Conservation (phyloP, 768 basidiomycete species). For the Cantharellus cinnabarinus region DNA sequence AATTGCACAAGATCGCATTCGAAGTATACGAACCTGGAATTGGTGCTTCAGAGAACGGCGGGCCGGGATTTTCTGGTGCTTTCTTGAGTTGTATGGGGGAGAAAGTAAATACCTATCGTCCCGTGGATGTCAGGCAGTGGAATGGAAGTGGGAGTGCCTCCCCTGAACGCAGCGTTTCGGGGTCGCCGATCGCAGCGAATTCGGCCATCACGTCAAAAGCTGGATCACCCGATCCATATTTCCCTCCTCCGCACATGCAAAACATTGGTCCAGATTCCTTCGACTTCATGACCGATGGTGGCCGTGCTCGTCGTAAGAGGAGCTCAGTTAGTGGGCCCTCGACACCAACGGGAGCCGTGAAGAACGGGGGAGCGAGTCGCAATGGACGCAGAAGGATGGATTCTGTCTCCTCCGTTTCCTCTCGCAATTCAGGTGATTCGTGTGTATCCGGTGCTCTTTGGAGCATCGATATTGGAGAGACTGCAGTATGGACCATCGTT, state of each 20-base stretch:
- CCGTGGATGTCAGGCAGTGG: conserved; percentile 69
- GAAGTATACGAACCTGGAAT: conserved; percentile 65
- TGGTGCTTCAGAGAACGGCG: conserved; percentile 36
- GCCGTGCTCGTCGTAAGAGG: conserved; percentile 49
- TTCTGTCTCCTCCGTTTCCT: conserved; percentile 46
- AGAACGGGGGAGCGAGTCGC: conserved; percentile 36
- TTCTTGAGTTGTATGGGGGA: conserved; percentile 86
- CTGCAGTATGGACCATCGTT: conserved; percentile 86
- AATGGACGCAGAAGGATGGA: conserved; percentile 51
- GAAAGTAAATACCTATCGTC: conserved; percentile 79
- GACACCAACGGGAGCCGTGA: conserved; percentile 15
- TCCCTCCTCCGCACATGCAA: neutral
- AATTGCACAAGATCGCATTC: conserved; percentile 88
- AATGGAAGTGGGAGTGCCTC: conserved; percentile 20
- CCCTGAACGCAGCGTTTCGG: conserved; percentile 39
- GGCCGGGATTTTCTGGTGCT: conserved; percentile 56
- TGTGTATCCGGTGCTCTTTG: conserved; percentile 51
- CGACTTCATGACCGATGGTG: conserved; percentile 41
- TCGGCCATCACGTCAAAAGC: conserved; percentile 32
- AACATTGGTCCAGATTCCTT: conserved; percentile 6
- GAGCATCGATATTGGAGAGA: conserved; percentile 84
- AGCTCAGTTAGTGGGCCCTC: conserved; percentile 20
- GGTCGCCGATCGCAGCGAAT: conserved; percentile 35
- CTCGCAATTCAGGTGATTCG: conserved; percentile 41
- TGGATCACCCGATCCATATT: conserved; percentile 1